These are phyloP conservation scores for Suillus fuscotomentosus DNA, from an alignment of 768 basidiomycete species.

Conservation along the genomic window DNA sequence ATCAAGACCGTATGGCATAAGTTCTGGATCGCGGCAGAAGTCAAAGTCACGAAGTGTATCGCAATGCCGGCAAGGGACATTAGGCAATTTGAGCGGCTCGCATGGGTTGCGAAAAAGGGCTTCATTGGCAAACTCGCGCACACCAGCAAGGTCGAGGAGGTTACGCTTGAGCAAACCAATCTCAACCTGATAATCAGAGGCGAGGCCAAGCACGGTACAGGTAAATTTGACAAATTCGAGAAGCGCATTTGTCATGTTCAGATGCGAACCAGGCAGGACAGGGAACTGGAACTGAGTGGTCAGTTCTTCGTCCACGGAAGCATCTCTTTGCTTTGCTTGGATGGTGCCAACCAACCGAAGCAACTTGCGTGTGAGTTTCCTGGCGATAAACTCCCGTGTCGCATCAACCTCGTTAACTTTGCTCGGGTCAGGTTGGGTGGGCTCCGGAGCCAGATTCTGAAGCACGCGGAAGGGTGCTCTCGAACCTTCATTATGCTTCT, in stretches of 20 bases:
- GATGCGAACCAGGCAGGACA: conserved; percentile 80
- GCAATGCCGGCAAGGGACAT: conserved; percentile 87
- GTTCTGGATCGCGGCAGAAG: conserved; percentile 88
- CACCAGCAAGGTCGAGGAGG: conserved; percentile 80
- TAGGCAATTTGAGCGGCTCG: conserved; percentile 78
- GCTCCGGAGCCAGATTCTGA: conserved; percentile 62
- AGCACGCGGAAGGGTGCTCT: conserved; percentile 75
- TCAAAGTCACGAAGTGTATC: conserved; percentile 89
- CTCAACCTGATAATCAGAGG: conserved; percentile 81
- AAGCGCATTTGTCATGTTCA: conserved; percentile 73
- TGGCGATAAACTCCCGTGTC: conserved; percentile 73
- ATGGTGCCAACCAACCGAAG: conserved; percentile 66
- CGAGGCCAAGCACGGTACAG: conserved; percentile 78
- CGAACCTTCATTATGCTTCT: conserved; percentile 53
- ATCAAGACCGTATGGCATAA: conserved; percentile 58
- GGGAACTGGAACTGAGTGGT: conserved; percentile 76
- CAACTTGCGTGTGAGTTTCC: conserved; percentile 78
- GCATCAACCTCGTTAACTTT: conserved; percentile 70
- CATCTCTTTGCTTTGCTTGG: conserved; percentile 59
- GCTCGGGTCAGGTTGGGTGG: conserved; percentile 61
- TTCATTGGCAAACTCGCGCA: conserved; percentile 84
- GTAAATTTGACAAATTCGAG: conserved; percentile 89
- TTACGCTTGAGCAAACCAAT: conserved; percentile 87
- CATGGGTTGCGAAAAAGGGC: conserved; percentile 92
- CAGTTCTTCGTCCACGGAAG: conserved; percentile 51